Conservation (phyloP, 768 basidiomycete species). For the Fistulinella prunicolor region DNA sequence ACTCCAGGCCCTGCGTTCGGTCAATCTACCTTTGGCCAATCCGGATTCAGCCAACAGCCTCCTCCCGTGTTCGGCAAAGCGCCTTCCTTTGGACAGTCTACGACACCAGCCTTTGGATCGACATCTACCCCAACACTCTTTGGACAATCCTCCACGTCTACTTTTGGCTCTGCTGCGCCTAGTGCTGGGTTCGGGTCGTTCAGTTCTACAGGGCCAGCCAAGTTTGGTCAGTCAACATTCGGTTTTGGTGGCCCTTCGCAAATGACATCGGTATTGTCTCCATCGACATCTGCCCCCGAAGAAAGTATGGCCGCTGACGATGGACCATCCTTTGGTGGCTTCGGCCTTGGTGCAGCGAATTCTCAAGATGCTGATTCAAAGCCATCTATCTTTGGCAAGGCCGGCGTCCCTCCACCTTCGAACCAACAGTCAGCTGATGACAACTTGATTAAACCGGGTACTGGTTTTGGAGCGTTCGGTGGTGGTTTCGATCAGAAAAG, state of each 20-base stretch:
- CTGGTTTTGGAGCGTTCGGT: constrained; percentile 34
- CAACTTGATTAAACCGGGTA: constrained; percentile 32
- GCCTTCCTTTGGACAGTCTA: constrained; percentile 21
- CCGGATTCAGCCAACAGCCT: constrained; percentile 18
- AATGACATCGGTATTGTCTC: background rate
- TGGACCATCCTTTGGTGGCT: constrained; percentile 27
- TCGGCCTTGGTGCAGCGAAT: constrained; percentile 29
- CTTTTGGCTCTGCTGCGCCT: constrained; percentile 23
- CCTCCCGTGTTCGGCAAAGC: constrained; percentile 23
- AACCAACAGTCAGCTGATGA: constrained; percentile 15
- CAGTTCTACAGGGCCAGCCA: constrained; percentile 27
- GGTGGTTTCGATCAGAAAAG: constrained; percentile 24
- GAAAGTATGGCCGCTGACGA: constrained; percentile 35
- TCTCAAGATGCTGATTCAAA: constrained; percentile 26
- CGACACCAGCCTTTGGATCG: constrained; percentile 13
- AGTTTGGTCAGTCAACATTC: constrained; percentile 34
- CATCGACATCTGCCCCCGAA: constrained; percentile 17
- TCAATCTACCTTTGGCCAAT: constrained; percentile 26
- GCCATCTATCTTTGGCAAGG: constrained; percentile 34
- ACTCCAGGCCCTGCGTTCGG: constrained; percentile 28
- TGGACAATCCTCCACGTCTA: constrained; percentile 13
- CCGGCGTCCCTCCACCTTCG: constrained; percentile 9
- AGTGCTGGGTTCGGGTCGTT: constrained; percentile 33
- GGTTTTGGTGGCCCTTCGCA: constrained; percentile 16
- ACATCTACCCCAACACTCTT: constrained; percentile 18